These are phyloP conservation scores for Clonostachys sp. DNA, from an alignment of 2,329 filamentous ascomycete genomes.

Conservation along the genomic window DNA sequence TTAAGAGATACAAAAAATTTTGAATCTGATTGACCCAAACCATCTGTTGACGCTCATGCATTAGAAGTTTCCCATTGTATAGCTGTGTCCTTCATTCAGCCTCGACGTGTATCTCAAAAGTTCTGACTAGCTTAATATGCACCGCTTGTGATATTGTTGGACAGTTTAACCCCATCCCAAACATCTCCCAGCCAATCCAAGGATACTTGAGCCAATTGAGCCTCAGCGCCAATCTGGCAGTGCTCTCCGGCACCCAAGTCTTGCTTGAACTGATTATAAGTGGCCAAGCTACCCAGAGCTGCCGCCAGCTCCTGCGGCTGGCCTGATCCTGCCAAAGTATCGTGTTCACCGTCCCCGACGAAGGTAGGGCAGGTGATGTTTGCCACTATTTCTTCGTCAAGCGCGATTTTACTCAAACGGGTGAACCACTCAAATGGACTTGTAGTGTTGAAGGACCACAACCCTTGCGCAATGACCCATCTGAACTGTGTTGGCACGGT, in stretches of 20 bases:
- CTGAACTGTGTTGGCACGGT: constrained; percentile 6
- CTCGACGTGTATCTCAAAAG: too few relatives aligned
- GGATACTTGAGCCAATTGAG: too few relatives aligned
- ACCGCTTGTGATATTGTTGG: too few relatives aligned
- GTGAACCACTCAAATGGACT: constrained; percentile 13
- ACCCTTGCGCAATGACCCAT: constrained; percentile 16
- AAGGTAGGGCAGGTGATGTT: constrained; percentile 15
- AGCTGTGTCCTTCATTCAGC: too few relatives aligned
- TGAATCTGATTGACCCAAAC: too few relatives aligned
- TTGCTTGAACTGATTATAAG: constrained; percentile 3
- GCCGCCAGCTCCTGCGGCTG: constrained; percentile 6
- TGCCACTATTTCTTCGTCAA: constrained; percentile 6
- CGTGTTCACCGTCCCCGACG: constrained; percentile 9
- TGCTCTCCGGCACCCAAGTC: constrained; percentile 7
- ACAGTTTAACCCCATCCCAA: too few relatives aligned
- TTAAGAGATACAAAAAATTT: too few relatives aligned
- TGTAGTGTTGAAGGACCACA: constrained; percentile 16
- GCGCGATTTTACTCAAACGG: constrained; percentile 5
- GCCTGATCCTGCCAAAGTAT: constrained; percentile 7
- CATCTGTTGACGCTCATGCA: too few relatives aligned
- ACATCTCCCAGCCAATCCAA: too few relatives aligned
- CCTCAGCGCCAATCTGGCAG: constrained; percentile 7
- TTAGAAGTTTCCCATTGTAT: too few relatives aligned
- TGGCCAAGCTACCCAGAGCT: constrained; percentile 4
- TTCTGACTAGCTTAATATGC: too few relatives aligned